A percentile compares a stretch with the other conserved stretches of the same genome.
phyloP scores from a whole-genome alignment of 2,329 filamentous ascomycete genomes.

The Penicillium sumatraense region DNA sequence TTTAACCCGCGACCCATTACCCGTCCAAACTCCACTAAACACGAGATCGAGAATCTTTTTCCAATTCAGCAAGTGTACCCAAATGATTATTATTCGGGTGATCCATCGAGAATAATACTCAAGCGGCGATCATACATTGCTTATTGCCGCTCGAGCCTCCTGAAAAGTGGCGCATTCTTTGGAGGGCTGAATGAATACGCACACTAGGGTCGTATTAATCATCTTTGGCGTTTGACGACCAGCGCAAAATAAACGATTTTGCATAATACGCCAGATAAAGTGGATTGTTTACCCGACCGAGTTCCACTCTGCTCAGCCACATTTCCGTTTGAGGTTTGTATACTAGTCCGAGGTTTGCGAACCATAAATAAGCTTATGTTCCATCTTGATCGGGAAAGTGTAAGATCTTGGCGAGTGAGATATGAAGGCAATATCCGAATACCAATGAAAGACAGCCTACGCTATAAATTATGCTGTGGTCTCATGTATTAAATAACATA shows the following conservation, averaged over 20 bases:
- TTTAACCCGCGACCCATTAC: too few relatives aligned
- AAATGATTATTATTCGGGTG: too few relatives aligned
- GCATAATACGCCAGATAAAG: too few relatives aligned
- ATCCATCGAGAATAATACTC: too few relatives aligned
- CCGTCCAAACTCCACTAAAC: too few relatives aligned
- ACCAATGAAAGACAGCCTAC: not conserved
- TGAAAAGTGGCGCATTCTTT: not conserved
- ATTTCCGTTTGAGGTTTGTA: not conserved
- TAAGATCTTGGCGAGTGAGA: not conserved
- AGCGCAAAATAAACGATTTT: too few relatives aligned
- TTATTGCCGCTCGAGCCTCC: not conserved
- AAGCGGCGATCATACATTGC: not conserved
- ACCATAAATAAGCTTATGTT: not conserved
- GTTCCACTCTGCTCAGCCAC: too few relatives aligned
- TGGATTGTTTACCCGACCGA: too few relatives aligned
- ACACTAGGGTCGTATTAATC: not conserved
- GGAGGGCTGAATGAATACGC: not conserved
- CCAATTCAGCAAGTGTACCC: not conserved
- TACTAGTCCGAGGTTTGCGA: not conserved
- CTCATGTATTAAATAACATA: too few relatives aligned
- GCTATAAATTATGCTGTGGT: too few relatives aligned
- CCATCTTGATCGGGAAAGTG: not conserved
- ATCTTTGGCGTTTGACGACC: not conserved
- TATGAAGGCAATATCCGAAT: not conserved
- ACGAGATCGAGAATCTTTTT: too few relatives aligned